A percentile compares a stretch with the other conserved stretches of the same genome.
phyloP scores from a whole-genome alignment of 306 rosid genomes.

The Cajanus cajan region DNA sequence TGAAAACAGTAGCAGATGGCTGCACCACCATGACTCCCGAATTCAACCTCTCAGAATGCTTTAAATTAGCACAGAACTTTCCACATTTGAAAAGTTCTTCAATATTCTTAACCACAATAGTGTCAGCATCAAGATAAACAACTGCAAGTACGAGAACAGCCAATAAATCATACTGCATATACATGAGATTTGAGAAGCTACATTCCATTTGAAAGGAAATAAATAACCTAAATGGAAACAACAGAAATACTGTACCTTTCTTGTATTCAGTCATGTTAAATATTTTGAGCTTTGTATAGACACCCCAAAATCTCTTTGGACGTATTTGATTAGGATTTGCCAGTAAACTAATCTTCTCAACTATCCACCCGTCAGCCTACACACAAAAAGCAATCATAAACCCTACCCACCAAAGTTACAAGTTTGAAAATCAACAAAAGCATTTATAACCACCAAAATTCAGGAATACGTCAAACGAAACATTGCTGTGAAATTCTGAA shows the following conservation, averaged over 20 bases:
- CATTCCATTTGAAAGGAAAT: slow-evolving; percentile 9
- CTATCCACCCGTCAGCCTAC: slow-evolving; percentile 98
- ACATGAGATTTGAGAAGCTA: background rate
- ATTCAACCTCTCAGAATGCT: slow-evolving; percentile 94
- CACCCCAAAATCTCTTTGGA: slow-evolving; percentile 98
- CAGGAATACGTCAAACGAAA: background rate
- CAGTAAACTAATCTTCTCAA: slow-evolving; percentile 87
- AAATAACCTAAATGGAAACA: background rate
- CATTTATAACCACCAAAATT: background rate
- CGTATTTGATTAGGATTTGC: slow-evolving; percentile 92
- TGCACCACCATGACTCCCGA: slow-evolving; percentile 89
- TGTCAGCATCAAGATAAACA: slow-evolving; percentile 88
- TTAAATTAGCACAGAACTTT: slow-evolving; percentile 87
- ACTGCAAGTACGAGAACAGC: slow-evolving; percentile 46
- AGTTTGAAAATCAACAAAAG: background rate
- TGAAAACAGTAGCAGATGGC: slow-evolving; percentile 69
- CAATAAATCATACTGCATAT: slow-evolving; percentile 8
- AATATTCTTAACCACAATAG: slow-evolving; percentile 70
- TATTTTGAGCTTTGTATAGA: slow-evolving; percentile 91
- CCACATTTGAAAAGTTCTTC: slow-evolving; percentile 85
- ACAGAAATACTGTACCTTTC: slow-evolving; percentile 56
- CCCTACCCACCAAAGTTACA: background rate
- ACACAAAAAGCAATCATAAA: slow-evolving; percentile 15
- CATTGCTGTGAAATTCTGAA: background rate
- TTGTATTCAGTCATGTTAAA: slow-evolving; percentile 91